Evolutionary conservation across 139 green algal species (phyloP).

Genomic region (Yamagishiella unicocca): DNA sequence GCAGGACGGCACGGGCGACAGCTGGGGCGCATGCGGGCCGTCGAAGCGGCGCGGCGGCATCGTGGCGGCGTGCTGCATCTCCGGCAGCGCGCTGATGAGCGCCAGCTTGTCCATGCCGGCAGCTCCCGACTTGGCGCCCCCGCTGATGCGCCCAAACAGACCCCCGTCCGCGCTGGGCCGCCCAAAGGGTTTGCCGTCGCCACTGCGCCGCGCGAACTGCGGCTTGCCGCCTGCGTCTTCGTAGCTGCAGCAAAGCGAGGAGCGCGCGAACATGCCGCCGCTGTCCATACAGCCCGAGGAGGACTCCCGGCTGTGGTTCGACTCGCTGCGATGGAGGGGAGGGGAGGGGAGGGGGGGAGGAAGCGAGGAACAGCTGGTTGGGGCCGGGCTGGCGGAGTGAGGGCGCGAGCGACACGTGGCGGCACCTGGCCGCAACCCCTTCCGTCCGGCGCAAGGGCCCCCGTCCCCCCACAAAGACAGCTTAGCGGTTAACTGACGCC

Average conservation of each 20-base stretch:
- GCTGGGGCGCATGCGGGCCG: neutral
- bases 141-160: too few relatives aligned
- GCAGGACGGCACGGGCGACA: constrained; percentile 23
- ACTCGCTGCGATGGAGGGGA: neutral
- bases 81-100: neutral
- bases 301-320: neutral
- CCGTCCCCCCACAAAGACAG: too few relatives aligned
- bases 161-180: too few relatives aligned
- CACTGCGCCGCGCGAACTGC: too few relatives aligned
- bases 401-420: neutral
- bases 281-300: too few relatives aligned
- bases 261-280: neutral
- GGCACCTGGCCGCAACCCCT: too few relatives aligned
- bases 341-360: neutral
- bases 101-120: neutral
- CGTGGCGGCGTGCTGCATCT: neutral
- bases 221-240: neutral
- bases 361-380: neutral
- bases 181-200: too few relatives aligned
- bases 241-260: neutral
- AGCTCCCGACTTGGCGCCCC: too few relatives aligned
- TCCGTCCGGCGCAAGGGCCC: too few relatives aligned
- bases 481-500: too few relatives aligned
- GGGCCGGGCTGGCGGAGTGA: neutral
- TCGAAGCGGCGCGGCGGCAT: constrained; percentile 3